Percentiles rank a stretch among this genome's conserved stretches.
Conservation (phyloP, 208 protist species). For the Trichomonas tenax region DNA sequence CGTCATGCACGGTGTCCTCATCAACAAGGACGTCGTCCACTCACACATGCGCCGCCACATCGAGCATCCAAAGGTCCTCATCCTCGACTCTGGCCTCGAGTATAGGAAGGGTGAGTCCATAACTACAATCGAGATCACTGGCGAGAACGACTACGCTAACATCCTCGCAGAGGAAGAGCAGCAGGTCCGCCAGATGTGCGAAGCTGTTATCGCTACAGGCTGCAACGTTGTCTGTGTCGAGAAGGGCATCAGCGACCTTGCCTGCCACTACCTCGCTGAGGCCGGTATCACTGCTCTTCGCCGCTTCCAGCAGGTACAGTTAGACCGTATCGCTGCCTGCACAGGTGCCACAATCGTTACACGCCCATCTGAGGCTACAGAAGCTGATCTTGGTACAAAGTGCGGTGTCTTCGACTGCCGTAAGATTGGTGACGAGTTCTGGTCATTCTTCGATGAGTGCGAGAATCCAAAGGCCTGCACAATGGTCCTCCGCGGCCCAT, state of each 20-base stretch:
- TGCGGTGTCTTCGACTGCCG: constrained; percentile 89
- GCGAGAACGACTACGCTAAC: constrained; percentile 85
- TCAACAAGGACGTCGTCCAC: constrained; percentile 99
- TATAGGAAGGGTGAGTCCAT: constrained; percentile 98
- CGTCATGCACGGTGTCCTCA: constrained; percentile 93
- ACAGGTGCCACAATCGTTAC: constrained; percentile 87
- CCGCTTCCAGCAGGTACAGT: constrained; percentile 94
- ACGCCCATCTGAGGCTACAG: constrained; percentile 82
- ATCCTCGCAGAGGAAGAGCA: constrained; percentile 95
- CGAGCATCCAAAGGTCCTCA: constrained; percentile 89
- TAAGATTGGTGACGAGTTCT: constrained; percentile 64
- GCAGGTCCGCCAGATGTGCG: constrained; percentile 82
- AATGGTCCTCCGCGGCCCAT: constrained; percentile 93
- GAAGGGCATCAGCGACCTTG: constrained; percentile 95
- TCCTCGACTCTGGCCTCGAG: constrained; percentile 95
- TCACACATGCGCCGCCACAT: constrained; percentile 85
- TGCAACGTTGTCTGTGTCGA: constrained; percentile 98
- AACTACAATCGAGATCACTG: constrained; percentile 88
- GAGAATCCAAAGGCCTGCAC: constrained; percentile 90
- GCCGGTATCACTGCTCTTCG: constrained; percentile 87
- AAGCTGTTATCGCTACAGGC: constrained; percentile 90
- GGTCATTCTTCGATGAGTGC: constrained; percentile 95
- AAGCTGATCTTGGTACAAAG: constrained; percentile 80
- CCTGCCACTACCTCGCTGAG: constrained; percentile 83
- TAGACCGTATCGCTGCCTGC: constrained; percentile 87